A percentile compares a stretch with the other conserved stretches of the same genome.
These are phyloP conservation scores for Cyphellophora attinorum DNA, from an alignment of 2,329 filamentous ascomycete species.

Conservation along the genomic window DNA sequence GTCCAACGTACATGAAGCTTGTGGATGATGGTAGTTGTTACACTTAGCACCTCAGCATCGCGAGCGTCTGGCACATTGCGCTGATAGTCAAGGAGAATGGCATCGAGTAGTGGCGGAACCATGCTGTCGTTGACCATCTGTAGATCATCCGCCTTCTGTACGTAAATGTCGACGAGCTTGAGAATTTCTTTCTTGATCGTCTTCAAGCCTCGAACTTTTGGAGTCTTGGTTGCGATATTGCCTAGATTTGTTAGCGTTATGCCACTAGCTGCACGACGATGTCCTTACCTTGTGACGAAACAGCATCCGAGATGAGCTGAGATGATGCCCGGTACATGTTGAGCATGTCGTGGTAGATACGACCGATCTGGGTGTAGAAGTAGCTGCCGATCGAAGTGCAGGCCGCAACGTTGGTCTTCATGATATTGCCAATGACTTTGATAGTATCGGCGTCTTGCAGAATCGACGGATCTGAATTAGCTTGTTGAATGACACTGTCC, in stretches of 20 bases:
- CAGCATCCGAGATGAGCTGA: conserved; percentile 85
- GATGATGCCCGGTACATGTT: conserved; percentile 99
- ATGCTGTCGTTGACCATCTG: conserved; percentile 89
- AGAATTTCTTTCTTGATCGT: conserved; percentile 99
- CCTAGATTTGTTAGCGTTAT: conserved; percentile 38
- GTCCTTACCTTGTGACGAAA: conserved; percentile 65
- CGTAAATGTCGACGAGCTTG: conserved; percentile 95
- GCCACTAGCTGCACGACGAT: conserved; percentile 1
- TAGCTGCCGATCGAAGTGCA: conserved; percentile 94
- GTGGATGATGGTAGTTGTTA: conserved; percentile 94
- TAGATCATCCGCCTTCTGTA: conserved; percentile 93
- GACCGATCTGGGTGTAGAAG: conserved; percentile 95
- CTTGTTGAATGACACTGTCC: conserved; percentile 87
- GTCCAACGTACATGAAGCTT: conserved; percentile 81
- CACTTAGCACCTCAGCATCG: conserved; percentile 91
- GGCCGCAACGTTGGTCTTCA: conserved; percentile 99
- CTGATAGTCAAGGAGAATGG: conserved; percentile 91
- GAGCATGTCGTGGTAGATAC: conserved; percentile 96
- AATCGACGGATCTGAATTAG: conserved; percentile 73
- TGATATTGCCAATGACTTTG: conserved; percentile 98
- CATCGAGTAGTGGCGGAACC: conserved; percentile 90
- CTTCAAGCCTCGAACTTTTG: conserved; percentile 83
- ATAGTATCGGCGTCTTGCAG: conserved; percentile 90
- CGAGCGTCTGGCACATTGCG: conserved; percentile 91
- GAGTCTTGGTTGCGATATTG: conserved; percentile 92